These are phyloP conservation scores for Eucalyptus coolabah DNA, from an alignment of 345 rosid genomes.

Conservation along the genomic window DNA sequence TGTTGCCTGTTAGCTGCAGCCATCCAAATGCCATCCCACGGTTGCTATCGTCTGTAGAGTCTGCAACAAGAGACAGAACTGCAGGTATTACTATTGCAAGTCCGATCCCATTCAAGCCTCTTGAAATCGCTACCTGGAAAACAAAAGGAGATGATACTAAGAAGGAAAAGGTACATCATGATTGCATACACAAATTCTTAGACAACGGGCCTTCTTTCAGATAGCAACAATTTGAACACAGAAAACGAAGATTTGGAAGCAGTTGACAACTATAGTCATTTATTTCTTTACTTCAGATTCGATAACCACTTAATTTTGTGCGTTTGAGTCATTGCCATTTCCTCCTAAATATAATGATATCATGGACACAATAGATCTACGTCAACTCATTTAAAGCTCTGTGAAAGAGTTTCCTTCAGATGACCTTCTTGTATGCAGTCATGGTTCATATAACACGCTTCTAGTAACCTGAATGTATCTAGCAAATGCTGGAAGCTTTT, in stretches of 20 bases:
- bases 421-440: neutral
- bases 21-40: slow-evolving; percentile 77
- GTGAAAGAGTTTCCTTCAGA: neutral
- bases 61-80: slow-evolving; percentile 76
- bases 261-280: neutral
- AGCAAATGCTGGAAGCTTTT: too few relatives aligned
- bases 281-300: neutral
- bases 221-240: neutral
- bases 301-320: neutral
- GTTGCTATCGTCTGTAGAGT: slow-evolving; percentile 66
- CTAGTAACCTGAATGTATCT: neutral
- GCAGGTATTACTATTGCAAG: slow-evolving; percentile 77
- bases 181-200: neutral
- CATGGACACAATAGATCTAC: neutral
- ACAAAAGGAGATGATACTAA: neutral
- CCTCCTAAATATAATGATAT: neutral
- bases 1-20: slow-evolving; percentile 46
- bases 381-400: neutral
- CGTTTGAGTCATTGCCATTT: neutral
- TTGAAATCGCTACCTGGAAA: slow-evolving; percentile 64
- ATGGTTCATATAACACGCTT: neutral
- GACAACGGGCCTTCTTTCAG: neutral
- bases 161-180: neutral
- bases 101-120: slow-evolving; percentile 84
- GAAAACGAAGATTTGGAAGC: neutral